Evolutionary conservation across 208 protist genomes (phyloP), one percentile per base, ranked within the genome.

Genomic region (Trypanosoma scelopori): DNA sequence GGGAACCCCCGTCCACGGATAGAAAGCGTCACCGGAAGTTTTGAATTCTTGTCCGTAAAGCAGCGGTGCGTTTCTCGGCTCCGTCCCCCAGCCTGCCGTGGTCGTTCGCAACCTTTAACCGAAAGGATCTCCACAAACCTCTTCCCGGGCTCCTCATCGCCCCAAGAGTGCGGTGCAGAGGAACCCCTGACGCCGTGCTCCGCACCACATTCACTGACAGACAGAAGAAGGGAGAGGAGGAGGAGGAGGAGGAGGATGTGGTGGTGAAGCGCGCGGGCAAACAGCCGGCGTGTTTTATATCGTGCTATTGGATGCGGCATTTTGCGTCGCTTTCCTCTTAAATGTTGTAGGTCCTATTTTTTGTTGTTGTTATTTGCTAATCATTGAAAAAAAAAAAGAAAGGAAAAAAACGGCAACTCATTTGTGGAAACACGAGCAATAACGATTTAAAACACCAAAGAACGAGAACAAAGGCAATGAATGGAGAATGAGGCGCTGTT

Each of bases 1-100:
- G 86, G 86, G 22, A 92, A 80, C 27, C 84, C 50, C 13, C 78
- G 42, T 12, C 86, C 86, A 35, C 83, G 82, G 25, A 92, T 42
- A 22, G 73, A 75, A 11, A 92, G 73, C 42, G 6, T 39, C 4
- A 79, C 57, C 13, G 57, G 41, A 61, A 28, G 45, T 37, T 50
- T 25, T 22, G 47, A 59, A 28, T 28, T 20, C 45, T 22, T 23
- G 20, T 61, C 69, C 0, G 75, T 70, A 47, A 92, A 92, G 71
- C 86, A 92, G 1, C 69, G 63, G 0, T 62, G 59, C 15, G 86
- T 89, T 55, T 71, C 37, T 30, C 78, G 66, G 60, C 45, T 45
- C 23, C 48, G 53, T 3, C 47, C 55, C 6, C 47, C 46, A 5
- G 43, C 22, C 30, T 7, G 69, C 20, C 22, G 55, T 18, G 46